Conservation (phyloP, 352 stramenopile genomes). For the Aphanomyces invadans region DNA sequence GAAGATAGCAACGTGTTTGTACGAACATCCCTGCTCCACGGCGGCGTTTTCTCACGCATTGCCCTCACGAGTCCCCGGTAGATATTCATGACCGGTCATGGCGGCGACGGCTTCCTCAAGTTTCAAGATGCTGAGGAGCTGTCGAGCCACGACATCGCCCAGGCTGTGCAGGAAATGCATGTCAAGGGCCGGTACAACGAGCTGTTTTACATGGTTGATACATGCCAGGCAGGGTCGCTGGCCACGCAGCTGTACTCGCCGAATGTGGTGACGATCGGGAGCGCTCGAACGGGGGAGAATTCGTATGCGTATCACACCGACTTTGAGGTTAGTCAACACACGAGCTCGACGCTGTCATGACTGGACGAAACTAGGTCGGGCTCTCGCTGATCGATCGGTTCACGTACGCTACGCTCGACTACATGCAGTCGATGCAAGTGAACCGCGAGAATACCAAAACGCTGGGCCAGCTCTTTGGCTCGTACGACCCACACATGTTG, state of each 20-base stretch:
- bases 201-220: conserved; percentile 97
- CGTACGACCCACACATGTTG: conserved; percentile 80
- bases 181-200: conserved; percentile 90
- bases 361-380: conserved; percentile 49
- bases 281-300: conserved; percentile 87
- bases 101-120: conserved; percentile 96
- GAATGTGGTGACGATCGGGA: conserved; percentile 91
- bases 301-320: conserved; percentile 92
- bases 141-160: conserved; percentile 89
- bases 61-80: conserved; percentile 23
- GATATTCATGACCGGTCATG: conserved; percentile 92
- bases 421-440: conserved; percentile 78
- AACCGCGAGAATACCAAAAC: conserved; percentile 41
- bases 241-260: conserved; percentile 74
- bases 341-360: background rate
- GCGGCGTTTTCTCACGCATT: too few species aligned
- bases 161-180: conserved; percentile 92
- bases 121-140: conserved; percentile 98
- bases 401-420: conserved; percentile 84
- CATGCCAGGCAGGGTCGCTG: conserved; percentile 93
- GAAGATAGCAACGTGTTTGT: conserved; percentile 85
- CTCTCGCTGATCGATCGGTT: conserved; percentile 86
- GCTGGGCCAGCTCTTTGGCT: conserved; percentile 63
- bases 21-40: too few species aligned
- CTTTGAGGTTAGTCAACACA: conserved; percentile 40